Evolutionary conservation across 495 filamentous ascomycete species (phyloP), one percentile per base, ranked within the genome.

Genomic region (Daldinia caldariorum): DNA sequence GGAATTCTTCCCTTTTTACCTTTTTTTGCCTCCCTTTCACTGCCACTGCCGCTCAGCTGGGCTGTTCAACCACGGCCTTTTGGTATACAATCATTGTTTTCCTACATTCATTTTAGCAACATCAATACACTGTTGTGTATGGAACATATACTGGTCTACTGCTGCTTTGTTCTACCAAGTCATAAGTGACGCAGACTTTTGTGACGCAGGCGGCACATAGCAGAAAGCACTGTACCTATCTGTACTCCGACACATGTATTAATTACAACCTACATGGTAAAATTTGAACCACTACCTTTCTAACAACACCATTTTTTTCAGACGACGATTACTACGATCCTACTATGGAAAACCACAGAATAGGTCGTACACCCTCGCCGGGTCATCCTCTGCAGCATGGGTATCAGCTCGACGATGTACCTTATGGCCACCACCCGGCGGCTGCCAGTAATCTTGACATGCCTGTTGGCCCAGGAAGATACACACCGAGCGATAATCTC

Each of bases 331-430:
- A 86, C 73, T 88, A 84, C 77, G 85, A 80, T 80, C 80, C 79
- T 35, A 77, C 75, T 14, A 83, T 88, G 80, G 86, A 86, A 67
- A 80, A 79, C 64, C 83, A 83, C 56, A 83, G 87, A 18, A 83
- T 83, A 26, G 87, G 82, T 32, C 85, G 87, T 65, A 84, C 86
- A 31, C 84, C 89, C 29, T 87, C 86, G 38, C 85, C 85, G 8
- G 84, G 80, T 45, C 83, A 86, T 66, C 85, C 84, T 29, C 62
- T 83, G 32, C 82, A 86, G 63, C 83, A 88, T 61, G 85, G 86
- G 49, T 93, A 93, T 74, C 90, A 93, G 69, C 81, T 92, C 3
- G 85, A 91, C n/a, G 89, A 92, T 74, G 82, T 85, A 58, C 85
- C 88, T 32, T 91, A 91, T 69, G 79, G 75, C 41, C 61, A 75